Base-by-base conservation (phyloP, 2,329 filamentous ascomycete species). In the Colletotrichum tropicicola region DNA sequence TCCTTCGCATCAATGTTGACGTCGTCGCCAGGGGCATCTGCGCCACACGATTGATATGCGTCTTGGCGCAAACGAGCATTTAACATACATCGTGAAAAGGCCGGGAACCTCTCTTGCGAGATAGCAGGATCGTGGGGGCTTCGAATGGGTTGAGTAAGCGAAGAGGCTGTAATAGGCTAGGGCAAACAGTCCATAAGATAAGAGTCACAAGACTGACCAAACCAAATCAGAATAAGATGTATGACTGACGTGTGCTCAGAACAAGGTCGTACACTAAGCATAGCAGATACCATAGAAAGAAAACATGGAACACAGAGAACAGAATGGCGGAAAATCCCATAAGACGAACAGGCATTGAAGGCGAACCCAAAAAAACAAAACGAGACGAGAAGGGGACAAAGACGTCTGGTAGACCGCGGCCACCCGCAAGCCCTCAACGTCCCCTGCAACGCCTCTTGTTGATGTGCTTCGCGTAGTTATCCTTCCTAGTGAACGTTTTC, bases 11-110 rank as follows among this genome's bases (percentile, higher is more conserved):
- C 39, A n/a, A 12, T 13, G 19, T 19, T 53, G 23, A 48, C 8
- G 44, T 52, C 25, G 45, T 41, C 53, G 54, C 30, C 39, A n/a
- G n/a, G 30, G 23, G 25, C n/a, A 23, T 30, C 28, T 45, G 17
- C 6, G 4, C 4, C 13, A n/a, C 19, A 3, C 8, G 3, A 27
- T 51, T 19, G 35, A 15, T 13, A 35, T n/a, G 5, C 3, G 19
- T 39, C 28, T 47, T 45, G 53, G 30, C 19, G 7, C 3, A 13
- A n/a, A 10, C 19, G 32, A 13, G 13, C 13, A 2, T 2, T 5
- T 43, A 10, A 6, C 4, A 5, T 9, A 28, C 5, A 1, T 35
- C 30, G 30, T 13, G 30, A 35, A 35, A 9, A 9, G 13, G 30
- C 30, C 8, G 4, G 13, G 8, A 35, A 9, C 30, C 8, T 35